These are phyloP conservation scores for Gonapodya prolifera DNA, from an alignment of 192 early-diverging fungal genomes.

Conservation along the genomic window DNA sequence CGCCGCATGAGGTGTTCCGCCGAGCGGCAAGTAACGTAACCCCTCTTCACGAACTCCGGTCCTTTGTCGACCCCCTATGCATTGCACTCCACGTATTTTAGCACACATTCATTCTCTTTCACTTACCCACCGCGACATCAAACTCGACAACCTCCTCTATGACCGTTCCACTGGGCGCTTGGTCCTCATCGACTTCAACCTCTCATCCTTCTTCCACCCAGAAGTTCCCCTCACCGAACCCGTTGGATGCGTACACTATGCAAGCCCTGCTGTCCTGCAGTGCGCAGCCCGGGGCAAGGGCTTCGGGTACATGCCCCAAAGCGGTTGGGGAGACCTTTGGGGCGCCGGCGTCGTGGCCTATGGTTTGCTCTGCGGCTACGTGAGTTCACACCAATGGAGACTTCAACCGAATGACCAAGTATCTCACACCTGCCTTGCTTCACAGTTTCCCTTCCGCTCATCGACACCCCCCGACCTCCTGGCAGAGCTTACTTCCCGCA, in stretches of 20 bases:
- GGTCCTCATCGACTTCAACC: conserved; percentile 4
- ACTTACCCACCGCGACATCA: conserved; percentile 80
- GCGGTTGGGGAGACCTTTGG: neutral
- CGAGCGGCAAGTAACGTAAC: neutral
- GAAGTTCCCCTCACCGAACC: neutral
- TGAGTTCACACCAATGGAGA: neutral
- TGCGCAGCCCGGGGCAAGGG: neutral
- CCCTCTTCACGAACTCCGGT: neutral
- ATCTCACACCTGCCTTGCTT: too few relatives aligned
- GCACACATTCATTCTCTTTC: conserved; percentile 42
- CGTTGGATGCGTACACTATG: neutral
- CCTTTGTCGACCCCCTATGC: neutral
- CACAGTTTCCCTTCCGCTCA: neutral
- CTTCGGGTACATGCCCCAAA: neutral
- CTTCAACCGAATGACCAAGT: too few relatives aligned
- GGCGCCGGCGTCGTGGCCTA: neutral
- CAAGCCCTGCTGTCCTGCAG: neutral
- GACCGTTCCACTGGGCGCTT: neutral
- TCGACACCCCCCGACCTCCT: neutral
- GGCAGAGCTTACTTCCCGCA: neutral
- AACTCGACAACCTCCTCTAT: conserved; percentile 68
- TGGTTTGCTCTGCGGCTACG: neutral
- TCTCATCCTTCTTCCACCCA: neutral
- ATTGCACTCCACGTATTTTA: neutral
- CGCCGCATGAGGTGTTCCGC: neutral